Evolutionary conservation across 805 yeast species (phyloP).

Genomic region (Danielia reshetovae): DNA sequence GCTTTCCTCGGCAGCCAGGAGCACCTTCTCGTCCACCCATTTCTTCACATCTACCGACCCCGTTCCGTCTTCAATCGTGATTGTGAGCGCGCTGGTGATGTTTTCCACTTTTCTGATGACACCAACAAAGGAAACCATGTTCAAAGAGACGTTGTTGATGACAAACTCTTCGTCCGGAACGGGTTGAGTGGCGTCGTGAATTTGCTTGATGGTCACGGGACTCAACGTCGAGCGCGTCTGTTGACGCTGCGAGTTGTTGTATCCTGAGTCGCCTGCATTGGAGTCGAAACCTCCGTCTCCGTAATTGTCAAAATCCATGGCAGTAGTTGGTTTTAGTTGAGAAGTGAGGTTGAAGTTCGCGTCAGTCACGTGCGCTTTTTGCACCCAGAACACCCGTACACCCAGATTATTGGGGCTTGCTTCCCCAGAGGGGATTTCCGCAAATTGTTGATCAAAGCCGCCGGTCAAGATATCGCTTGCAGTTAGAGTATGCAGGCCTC

Average conservation of each 20-base stretch:
- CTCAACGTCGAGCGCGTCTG: constrained; percentile 22
- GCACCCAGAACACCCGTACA: too few species aligned
- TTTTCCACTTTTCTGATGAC: constrained; percentile 63
- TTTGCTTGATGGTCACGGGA: constrained; percentile 75
- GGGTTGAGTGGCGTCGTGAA: constrained; percentile 56
- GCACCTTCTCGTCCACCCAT: constrained; percentile 45
- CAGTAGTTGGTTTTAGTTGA: not conserved
- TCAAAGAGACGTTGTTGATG: constrained; percentile 56
- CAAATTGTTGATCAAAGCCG: too few species aligned
- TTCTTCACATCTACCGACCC: constrained; percentile 55
- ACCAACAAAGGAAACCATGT: constrained; percentile 63
- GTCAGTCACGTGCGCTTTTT: not conserved
- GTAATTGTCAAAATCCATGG: constrained; percentile 13
- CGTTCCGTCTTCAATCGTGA: constrained; percentile 77
- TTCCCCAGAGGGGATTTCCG: too few species aligned
- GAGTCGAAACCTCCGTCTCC: constrained; percentile 17
- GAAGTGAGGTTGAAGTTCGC: not conserved
- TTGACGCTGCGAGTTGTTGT: constrained; percentile 10
- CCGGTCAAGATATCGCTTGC: too few species aligned
- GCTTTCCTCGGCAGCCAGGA: constrained; percentile 26
- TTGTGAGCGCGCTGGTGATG: constrained; percentile 49
- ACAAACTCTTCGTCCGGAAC: constrained; percentile 67
- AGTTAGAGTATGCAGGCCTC: too few species aligned
- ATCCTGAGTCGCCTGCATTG: constrained; percentile 10
- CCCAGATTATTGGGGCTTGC: too few species aligned